These are phyloP conservation scores for Leishmania turanica DNA, from an alignment of 208 protist species.

Conservation along the genomic window DNA sequence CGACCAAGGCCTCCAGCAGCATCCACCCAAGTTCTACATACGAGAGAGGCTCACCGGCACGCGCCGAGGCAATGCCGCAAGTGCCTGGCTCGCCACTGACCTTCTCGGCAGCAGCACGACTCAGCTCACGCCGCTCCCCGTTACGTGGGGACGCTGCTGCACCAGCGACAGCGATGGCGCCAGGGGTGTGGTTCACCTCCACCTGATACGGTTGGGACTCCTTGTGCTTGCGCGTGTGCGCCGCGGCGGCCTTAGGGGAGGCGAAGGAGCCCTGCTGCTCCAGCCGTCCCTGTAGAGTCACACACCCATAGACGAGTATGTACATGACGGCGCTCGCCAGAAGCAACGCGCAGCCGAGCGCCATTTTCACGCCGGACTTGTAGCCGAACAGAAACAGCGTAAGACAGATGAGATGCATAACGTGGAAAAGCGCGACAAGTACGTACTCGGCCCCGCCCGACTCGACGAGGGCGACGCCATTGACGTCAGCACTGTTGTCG, in stretches of 20 bases:
- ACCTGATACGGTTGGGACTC: constrained; percentile 14
- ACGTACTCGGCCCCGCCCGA: constrained; percentile 30
- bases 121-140: constrained; percentile 2
- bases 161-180: constrained; percentile 8
- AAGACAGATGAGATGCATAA: constrained; percentile 11
- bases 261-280: constrained; percentile 7
- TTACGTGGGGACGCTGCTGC: not conserved
- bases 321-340: constrained; percentile 36
- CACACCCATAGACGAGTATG: constrained; percentile 34
- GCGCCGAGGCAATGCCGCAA: constrained; percentile 3
- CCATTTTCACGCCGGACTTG: constrained; percentile 16
- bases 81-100: not conserved
- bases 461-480: constrained; percentile 21
- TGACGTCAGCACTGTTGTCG: constrained; percentile 5
- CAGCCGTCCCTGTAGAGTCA: constrained; percentile 14
- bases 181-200: constrained; percentile 17
- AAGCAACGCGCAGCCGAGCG: constrained; percentile 33
- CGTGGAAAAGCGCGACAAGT: constrained; percentile 21
- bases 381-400: constrained; percentile 17
- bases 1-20: constrained; percentile 28
- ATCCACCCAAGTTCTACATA: constrained; percentile 26
- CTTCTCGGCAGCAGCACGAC: constrained; percentile 10
- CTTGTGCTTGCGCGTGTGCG: constrained; percentile 2
- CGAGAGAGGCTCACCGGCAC: constrained; percentile 3
- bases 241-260: not conserved